phyloP scores from a whole-genome alignment of 2,329 filamentous ascomycete species.

The Graphilbum fragrans region DNA sequence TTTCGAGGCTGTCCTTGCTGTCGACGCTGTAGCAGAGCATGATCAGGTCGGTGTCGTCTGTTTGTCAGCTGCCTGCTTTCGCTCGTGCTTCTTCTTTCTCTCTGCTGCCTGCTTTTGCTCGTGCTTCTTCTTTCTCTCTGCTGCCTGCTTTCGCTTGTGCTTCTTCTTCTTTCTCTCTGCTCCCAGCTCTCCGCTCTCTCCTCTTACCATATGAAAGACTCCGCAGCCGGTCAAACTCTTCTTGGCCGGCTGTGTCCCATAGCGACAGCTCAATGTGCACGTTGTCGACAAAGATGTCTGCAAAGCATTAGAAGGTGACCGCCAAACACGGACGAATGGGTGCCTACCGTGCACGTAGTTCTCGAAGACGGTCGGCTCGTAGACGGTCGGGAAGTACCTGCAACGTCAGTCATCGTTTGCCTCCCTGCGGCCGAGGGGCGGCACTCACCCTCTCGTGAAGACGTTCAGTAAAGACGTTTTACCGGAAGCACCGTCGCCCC shows the following conservation, averaged over 20 bases:
- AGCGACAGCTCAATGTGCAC: conserved; percentile 94
- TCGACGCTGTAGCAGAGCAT: conserved; percentile 99
- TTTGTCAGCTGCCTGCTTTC: conserved; percentile 1
- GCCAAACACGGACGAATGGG: not conserved
- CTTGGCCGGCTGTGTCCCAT: conserved; percentile 97
- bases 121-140: not conserved
- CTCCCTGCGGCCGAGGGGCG: too few relatives aligned
- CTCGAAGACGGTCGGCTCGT: conserved; percentile 96
- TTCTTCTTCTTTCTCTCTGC: too few relatives aligned
- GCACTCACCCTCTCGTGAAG: conserved; percentile 82
- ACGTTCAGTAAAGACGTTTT: conserved; percentile 97
- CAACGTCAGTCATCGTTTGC: too few relatives aligned
- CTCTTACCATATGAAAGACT: conserved; percentile 83
- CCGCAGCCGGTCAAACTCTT: conserved; percentile 94
- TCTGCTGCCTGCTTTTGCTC: not conserved
- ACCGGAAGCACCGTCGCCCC: conserved; percentile 89
- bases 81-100: not conserved
- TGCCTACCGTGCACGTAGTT: conserved; percentile 91
- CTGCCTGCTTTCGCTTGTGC: too few relatives aligned
- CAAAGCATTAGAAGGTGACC: too few relatives aligned
- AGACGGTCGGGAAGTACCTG: conserved; percentile 94
- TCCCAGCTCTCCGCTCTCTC: too few relatives aligned
- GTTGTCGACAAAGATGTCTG: conserved; percentile 96
- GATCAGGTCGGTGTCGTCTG: conserved; percentile 84
- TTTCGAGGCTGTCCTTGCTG: conserved; percentile 90